Base-by-base conservation (phyloP, 2,329 filamentous ascomycete species). In the Fusarium xyrophilum region DNA sequence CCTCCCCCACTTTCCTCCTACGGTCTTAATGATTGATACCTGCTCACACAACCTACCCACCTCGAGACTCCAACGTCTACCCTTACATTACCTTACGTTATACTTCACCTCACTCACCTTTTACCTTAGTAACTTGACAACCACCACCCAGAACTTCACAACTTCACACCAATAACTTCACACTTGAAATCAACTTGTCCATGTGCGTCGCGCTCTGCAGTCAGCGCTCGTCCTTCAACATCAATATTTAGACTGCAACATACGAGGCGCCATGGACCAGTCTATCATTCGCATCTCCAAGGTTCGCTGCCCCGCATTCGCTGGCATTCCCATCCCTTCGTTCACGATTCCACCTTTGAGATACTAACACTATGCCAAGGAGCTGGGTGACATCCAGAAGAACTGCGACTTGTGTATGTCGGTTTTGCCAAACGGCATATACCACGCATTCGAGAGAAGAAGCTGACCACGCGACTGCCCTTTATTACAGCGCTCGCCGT, bases 241-340 rank as follows among this genome's bases (percentile, higher is more conserved):
- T 15, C 42, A 35, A 33, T 38, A 52, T 27, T 19, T 54, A 39
- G 57, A 58, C 62, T 73, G 66, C 64, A 63, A 51, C 56, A 46
- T 33, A 62, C 59, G 46, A 66, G 69, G 53, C 74, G 70, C 68
- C 70, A 79, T 80, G 79, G 93, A 96, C 79, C 93, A 96, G 79
- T 93, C 91, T 63, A 92, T 96, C 74, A 89, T 97, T 72, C 91
- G 93, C 69, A 95, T 97, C 79, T 92, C 92, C 68, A 92, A 93
- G 83, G 91, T 93, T 83, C 72, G 28, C 57, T 69, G 67, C 68
- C 70, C 73, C 73, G 73, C 73, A 63, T 67, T 59, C 50, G 48
- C 56, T 48, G 43, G 57, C 63, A 51, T 42, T 54, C 44, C 47
- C 52, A 65, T 60, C 63, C 64, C 56, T 67, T 55, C 56, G 42